Percentiles rank a stretch among this genome's conserved stretches.
phyloP scores from a whole-genome alignment of 225 moss, liverwort and hornwort species.

The Straminergon stramineum region DNA sequence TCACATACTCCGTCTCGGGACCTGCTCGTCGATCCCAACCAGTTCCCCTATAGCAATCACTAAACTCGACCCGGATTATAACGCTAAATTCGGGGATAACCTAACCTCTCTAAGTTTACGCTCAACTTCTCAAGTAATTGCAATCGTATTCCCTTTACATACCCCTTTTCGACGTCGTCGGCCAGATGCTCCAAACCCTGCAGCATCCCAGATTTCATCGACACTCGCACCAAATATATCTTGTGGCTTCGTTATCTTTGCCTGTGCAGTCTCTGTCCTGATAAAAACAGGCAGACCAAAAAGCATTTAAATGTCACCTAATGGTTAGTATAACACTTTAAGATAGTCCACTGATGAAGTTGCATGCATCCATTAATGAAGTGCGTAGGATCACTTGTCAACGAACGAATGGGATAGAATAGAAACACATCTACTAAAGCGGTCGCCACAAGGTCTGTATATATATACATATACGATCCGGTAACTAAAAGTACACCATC shows the following conservation, averaged over 20 bases:
- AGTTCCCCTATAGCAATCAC: background rate
- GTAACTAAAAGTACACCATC: background rate
- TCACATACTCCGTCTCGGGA: background rate
- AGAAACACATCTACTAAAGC: background rate
- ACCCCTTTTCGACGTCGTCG: conserved; percentile 72
- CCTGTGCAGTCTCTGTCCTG: conserved; percentile 43
- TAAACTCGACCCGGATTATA: background rate
- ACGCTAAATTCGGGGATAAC: background rate
- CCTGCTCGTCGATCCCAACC: background rate
- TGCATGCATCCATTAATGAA: background rate
- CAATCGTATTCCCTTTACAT: background rate
- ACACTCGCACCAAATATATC: conserved; percentile 92
- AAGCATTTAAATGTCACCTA: background rate
- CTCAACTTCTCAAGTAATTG: background rate
- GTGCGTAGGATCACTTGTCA: background rate
- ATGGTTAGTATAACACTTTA: background rate
- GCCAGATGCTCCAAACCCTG: conserved; percentile 65
- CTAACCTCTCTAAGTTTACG: background rate
- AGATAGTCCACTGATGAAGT: background rate
- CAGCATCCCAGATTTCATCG: conserved; percentile 96
- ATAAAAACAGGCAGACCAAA: background rate
- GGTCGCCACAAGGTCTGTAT: background rate
- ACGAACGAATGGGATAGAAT: background rate
- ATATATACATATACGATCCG: background rate
- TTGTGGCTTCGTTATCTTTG: conserved; percentile 44